These are phyloP conservation scores for Musa troglodytarum DNA, from an alignment of 176 grass and related monocot species.

Conservation along the genomic window DNA sequence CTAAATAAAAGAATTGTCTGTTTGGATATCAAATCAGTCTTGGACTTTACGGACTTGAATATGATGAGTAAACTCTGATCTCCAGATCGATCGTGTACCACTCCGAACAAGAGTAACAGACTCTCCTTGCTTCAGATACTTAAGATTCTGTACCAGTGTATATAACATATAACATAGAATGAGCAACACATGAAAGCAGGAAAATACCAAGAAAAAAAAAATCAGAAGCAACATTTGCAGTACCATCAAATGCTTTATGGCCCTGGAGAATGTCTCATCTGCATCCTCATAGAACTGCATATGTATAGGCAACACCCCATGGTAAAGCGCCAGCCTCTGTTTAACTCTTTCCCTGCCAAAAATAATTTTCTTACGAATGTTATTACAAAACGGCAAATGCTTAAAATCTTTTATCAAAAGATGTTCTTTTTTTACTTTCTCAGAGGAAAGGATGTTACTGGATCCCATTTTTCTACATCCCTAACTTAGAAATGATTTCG, in stretches of 20 bases:
- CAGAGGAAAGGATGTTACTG: too few species aligned
- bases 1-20: too few species aligned
- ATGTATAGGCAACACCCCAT: conserved; percentile 69
- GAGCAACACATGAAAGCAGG: conserved; percentile 19
- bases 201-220: conserved; percentile 5
- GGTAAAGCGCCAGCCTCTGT: conserved; percentile 78
- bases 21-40: conserved; percentile 18
- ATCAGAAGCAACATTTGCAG: neutral
- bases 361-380: neutral
- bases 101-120: conserved; percentile 92
- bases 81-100: conserved; percentile 77
- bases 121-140: conserved; percentile 58
- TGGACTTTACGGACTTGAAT: conserved; percentile 85
- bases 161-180: conserved; percentile 6
- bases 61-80: conserved; percentile 78
- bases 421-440: too few species aligned
- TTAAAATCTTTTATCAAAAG: too few species aligned
- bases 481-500: too few species aligned
- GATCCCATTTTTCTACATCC: too few species aligned
- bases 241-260: conserved; percentile 74
- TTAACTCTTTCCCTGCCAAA: conserved; percentile 76
- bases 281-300: conserved; percentile 88
- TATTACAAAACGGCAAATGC: too few species aligned
- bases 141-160: conserved; percentile 31
- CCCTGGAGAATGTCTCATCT: conserved; percentile 87